Evolutionary conservation across 1,284 basidiomycete species (phyloP), one percentile per base, ranked within the genome.

Genomic region (Kalmanozyma brasiliensis): DNA sequence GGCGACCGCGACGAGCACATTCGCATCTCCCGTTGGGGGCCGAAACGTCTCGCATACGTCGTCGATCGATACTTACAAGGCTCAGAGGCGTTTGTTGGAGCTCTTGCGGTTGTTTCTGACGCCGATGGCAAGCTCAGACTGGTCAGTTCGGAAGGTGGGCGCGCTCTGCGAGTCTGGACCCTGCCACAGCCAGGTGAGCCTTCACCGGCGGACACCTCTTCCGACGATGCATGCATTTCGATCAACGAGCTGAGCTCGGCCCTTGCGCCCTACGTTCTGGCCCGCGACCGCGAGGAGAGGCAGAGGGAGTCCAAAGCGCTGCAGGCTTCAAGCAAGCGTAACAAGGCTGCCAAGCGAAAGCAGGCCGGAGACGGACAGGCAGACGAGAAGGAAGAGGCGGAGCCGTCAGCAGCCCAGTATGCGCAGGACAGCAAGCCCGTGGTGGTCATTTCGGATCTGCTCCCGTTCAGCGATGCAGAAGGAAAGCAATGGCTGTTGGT

Each of bases 1-100:
- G 63, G 71, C 17, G 79, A 80, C 44, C 66, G 79, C n/a, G 79
- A 80, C 57, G 79, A 79, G 57, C 79, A 80, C 55, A 79, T 80
- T 24, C 70, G 79, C n/a, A 64, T 80, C 24, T 80, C 79, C 9
- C 62, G 79, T 30, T 80, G 79, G 79, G 77, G 79, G 6, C 34
- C 61, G 4, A 49, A 57, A 34, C 72, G 74, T 6, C 52, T 71
- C 13, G 74, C 66, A 0, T 68, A 79, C 36, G 62, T 80, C 40
- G 67, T 78, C 22, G 66, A 76, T 37, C 63, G 72, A 38, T 80
- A 67, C 61, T 42, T 80, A 14, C 59, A 74, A 13, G 79, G 79
- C 17, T 76, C 76, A 10, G 37, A 49, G 23, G 58, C 62, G 33
- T 78, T 73, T 23, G 72, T 79, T 10, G 77, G 74, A 23, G 73